phyloP scores from a whole-genome alignment of 2,329 filamentous ascomycete genomes.

The Penicillium sp. region DNA sequence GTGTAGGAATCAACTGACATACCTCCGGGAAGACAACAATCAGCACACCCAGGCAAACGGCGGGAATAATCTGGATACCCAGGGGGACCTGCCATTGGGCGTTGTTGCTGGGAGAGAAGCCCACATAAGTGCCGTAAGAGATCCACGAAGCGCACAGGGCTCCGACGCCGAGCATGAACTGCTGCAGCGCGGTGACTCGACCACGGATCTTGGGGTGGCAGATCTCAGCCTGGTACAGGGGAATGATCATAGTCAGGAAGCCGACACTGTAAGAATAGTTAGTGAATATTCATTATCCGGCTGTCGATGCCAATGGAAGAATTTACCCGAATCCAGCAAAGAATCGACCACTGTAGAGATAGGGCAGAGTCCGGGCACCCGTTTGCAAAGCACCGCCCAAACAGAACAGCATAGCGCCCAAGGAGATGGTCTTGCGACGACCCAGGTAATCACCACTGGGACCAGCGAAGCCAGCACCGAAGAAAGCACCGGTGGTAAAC shows the following conservation, averaged over 20 bases:
- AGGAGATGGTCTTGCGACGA: constrained; percentile 69
- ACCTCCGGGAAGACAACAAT: constrained; percentile 73
- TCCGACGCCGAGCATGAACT: constrained; percentile 81
- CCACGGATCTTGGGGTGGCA: constrained; percentile 78
- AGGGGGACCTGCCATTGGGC: constrained; percentile 65
- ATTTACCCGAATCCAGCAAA: constrained; percentile 59
- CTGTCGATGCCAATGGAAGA: neutral
- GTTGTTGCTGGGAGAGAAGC: constrained; percentile 50
- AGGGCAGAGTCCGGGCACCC: constrained; percentile 60
- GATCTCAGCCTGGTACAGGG: constrained; percentile 77
- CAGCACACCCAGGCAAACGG: constrained; percentile 62
- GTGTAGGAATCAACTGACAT: neutral
- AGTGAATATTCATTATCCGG: constrained; percentile 46
- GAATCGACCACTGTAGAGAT: constrained; percentile 69
- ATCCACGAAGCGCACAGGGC: constrained; percentile 73
- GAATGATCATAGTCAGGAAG: constrained; percentile 64
- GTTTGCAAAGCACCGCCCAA: constrained; percentile 75
- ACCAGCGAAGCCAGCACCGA: constrained; percentile 67
- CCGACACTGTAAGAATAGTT: constrained; percentile 51
- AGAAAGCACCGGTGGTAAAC: constrained; percentile 75
- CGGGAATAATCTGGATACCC: constrained; percentile 72
- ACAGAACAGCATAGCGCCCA: constrained; percentile 71
- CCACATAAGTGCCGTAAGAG: constrained; percentile 64
- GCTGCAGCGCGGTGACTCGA: constrained; percentile 72
- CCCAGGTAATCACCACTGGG: constrained; percentile 65